phyloP scores from a whole-genome alignment of 129 eudicot genomes.

The Flaveria sonorensis region DNA sequence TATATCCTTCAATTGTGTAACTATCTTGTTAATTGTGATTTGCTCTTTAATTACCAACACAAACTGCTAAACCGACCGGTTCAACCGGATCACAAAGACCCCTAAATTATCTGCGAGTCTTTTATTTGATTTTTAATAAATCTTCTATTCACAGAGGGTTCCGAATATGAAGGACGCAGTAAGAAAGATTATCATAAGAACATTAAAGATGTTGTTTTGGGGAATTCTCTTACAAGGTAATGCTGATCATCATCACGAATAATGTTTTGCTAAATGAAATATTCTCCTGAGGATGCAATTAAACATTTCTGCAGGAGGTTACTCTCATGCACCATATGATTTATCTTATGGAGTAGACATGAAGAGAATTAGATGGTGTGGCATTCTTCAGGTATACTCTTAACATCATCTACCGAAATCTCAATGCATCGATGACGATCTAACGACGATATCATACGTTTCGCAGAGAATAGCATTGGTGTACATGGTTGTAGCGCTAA shows the following conservation, averaged over 20 bases:
- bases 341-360: slow-evolving; percentile 72
- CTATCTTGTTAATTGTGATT: too few relatives aligned
- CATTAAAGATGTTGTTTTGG: slow-evolving; percentile 82
- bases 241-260: neutral
- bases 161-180: slow-evolving; percentile 51
- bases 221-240: slow-evolving; percentile 85
- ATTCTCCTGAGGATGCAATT: neutral
- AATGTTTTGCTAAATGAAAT: neutral
- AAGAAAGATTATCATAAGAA: slow-evolving; percentile 60
- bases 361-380: slow-evolving; percentile 78
- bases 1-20: too few relatives aligned
- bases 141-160: slow-evolving; percentile 44
- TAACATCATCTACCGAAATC: too few relatives aligned
- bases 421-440: neutral
- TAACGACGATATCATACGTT: neutral
- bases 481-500: slow-evolving; percentile 67
- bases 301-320: slow-evolving; percentile 56
- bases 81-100: too few relatives aligned
- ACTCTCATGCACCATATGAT: slow-evolving; percentile 74
- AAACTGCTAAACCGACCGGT: too few relatives aligned
- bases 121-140: too few relatives aligned
- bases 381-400: slow-evolving; percentile 75
- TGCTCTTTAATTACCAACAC: too few relatives aligned
- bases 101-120: too few relatives aligned
- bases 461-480: slow-evolving; percentile 85